Evolutionary conservation across 768 basidiomycete genomes (phyloP).

Genomic region (Tulasnella sp.): DNA sequence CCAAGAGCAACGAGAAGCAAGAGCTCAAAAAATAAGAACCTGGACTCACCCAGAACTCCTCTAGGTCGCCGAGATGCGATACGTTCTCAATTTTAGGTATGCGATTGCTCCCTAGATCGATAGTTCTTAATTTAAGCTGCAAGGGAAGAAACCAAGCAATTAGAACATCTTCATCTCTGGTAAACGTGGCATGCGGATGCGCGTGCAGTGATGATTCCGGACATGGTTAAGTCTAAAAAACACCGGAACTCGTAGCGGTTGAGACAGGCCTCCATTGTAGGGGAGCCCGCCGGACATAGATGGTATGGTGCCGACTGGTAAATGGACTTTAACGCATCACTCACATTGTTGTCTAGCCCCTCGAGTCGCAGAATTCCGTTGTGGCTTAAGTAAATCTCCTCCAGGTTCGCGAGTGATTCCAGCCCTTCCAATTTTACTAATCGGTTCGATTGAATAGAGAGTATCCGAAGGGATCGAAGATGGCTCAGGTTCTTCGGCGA

Average conservation of each 20-base stretch:
- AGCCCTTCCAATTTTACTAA: conserved; percentile 78
- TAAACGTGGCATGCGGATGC: background rate
- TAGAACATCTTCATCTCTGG: too few species aligned
- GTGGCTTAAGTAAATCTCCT: conserved; percentile 87
- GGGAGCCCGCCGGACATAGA: too few species aligned
- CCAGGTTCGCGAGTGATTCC: conserved; percentile 55
- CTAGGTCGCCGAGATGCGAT: conserved; percentile 59
- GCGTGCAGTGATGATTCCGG: background rate
- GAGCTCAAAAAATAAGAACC: too few species aligned
- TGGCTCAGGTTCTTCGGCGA: conserved; percentile 48
- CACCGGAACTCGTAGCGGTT: too few species aligned
- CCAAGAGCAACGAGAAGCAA: too few species aligned
- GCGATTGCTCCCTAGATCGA: conserved; percentile 83
- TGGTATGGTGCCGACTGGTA: too few species aligned
- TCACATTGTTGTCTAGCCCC: conserved; percentile 72
- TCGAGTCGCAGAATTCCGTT: conserved; percentile 78
- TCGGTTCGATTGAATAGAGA: conserved; percentile 89
- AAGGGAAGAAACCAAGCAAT: too few species aligned
- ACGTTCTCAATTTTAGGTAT: conserved; percentile 68
- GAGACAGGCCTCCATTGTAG: too few species aligned
- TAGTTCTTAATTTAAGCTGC: conserved; percentile 56
- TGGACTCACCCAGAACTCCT: conserved; percentile 80
- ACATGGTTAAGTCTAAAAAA: background rate
- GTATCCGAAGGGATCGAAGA: conserved; percentile 62
- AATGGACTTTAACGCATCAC: too few species aligned